A percentile compares a stretch with the other conserved stretches of the same genome.
phyloP scores from a whole-genome alignment of 805 yeast genomes.

The Yamadazyma ubonensis region DNA sequence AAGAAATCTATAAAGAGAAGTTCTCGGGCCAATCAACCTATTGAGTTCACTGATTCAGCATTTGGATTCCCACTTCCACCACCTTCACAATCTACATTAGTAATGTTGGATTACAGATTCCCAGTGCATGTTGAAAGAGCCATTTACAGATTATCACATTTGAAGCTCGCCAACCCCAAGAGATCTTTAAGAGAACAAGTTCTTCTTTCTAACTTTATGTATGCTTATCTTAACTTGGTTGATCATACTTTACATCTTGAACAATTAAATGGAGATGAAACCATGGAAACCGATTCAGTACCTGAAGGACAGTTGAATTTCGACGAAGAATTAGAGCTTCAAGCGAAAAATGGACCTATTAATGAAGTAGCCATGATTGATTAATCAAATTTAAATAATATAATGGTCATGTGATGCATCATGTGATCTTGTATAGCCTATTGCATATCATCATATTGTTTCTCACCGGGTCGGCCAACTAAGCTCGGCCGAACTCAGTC shows the following conservation, averaged over 20 bases:
- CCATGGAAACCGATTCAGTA: neutral
- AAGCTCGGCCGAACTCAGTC: no score
- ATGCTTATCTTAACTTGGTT: constrained; percentile 90
- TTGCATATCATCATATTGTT: no score
- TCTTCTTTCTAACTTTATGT: constrained; percentile 92
- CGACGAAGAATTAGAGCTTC: constrained; percentile 7
- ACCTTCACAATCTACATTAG: constrained; percentile 68
- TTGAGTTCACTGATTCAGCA: constrained; percentile 67
- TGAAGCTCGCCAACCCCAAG: constrained; percentile 91
- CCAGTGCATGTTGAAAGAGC: constrained; percentile 97
- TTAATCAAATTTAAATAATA: no score
- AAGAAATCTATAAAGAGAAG: constrained; percentile 41
- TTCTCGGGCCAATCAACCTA: constrained; percentile 45
- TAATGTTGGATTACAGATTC: constrained; percentile 81
- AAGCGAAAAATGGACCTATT: neutral
- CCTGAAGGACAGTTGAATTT: constrained; percentile 1
- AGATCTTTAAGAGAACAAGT: constrained; percentile 92
- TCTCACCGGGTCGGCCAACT: neutral
- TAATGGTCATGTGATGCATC: no score
- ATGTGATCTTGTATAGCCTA: neutral
- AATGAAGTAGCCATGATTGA: neutral
- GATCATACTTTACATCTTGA: constrained; percentile 80
- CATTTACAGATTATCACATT: constrained; percentile 85
- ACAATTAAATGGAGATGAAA: constrained; percentile 38
- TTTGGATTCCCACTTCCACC: constrained; percentile 88